phyloP scores from a whole-genome alignment of 1,139 yeast genomes.

The Kluyveromyces sp. region DNA sequence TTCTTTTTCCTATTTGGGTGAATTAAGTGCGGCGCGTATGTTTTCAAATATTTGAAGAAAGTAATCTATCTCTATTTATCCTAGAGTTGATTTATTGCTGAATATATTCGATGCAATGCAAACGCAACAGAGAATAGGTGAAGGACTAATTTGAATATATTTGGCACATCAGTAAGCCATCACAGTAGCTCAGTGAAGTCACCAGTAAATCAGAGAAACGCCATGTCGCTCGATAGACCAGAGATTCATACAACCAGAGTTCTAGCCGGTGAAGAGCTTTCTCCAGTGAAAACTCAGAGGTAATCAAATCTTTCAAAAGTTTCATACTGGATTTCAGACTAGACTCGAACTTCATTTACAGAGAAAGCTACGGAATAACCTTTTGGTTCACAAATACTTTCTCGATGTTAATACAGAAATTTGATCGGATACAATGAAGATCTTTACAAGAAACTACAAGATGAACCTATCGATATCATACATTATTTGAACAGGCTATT shows the following conservation, averaged over 20 bases:
- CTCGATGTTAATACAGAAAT: conserved; percentile 72
- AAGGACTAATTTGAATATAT: no score
- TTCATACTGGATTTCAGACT: conserved; percentile 83
- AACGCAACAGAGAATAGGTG: no score
- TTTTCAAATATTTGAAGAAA: no score
- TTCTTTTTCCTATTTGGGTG: no score
- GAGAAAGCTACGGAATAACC: conserved; percentile 85
- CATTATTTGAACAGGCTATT: conserved; percentile 82
- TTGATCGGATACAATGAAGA: conserved; percentile 84
- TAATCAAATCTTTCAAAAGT: conserved; percentile 69
- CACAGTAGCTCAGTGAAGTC: neutral
- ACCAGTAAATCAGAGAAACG: neutral
- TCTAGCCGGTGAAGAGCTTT: conserved; percentile 63
- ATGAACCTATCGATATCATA: conserved; percentile 83
- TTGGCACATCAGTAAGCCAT: no score
- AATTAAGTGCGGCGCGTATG: no score
- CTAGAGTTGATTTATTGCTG: no score
- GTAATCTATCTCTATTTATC: no score
- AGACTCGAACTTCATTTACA: conserved; percentile 73
- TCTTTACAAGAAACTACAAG: conserved; percentile 71
- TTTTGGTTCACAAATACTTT: conserved; percentile 66
- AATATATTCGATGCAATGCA: no score
- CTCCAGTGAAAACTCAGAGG: conserved; percentile 64
- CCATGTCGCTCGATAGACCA: conserved; percentile 64
- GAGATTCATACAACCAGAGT: conserved; percentile 80